Conservation (phyloP, 2,329 filamentous ascomycete species). For the Sarocladiaceae sp. region DNA sequence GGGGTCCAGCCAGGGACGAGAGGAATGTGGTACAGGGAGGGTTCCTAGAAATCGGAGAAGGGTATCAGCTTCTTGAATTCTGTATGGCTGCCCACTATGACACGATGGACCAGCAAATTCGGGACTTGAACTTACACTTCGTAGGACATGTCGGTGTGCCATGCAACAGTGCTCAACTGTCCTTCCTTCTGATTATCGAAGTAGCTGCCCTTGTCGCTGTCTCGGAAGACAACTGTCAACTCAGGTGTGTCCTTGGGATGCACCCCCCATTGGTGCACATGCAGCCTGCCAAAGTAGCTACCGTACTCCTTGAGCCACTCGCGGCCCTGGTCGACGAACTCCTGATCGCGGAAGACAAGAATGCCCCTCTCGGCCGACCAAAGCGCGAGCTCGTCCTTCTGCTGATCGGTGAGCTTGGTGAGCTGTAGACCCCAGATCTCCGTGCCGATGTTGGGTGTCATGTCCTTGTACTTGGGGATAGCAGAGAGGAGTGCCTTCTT, state of each 20-base stretch:
- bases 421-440: slow-evolving; percentile 35
- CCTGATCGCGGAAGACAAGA: slow-evolving; percentile 29
- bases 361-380: slow-evolving; percentile 34
- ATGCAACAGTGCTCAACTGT: too few relatives aligned
- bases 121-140: too few relatives aligned
- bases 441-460: slow-evolving; percentile 27
- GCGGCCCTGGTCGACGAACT: slow-evolving; percentile 30
- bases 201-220: too few relatives aligned
- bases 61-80: too few relatives aligned
- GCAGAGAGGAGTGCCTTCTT: slow-evolving; percentile 20
- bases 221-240: too few relatives aligned
- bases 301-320: slow-evolving; percentile 35
- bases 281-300: slow-evolving; percentile 65
- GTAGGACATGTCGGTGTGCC: slow-evolving; percentile 86
- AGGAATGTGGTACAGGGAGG: slow-evolving; percentile 87
- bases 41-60: too few relatives aligned
- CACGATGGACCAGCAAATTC: too few relatives aligned
- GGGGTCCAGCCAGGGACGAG: slow-evolving; percentile 77
- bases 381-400: slow-evolving; percentile 35
- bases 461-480: slow-evolving; percentile 14
- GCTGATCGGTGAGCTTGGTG: slow-evolving; percentile 29
- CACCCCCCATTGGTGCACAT: slow-evolving; percentile 67
- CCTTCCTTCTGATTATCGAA: too few relatives aligned
- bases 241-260: slow-evolving; percentile 62
- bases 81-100: too few relatives aligned